Conservation (phyloP, 345 rosid genomes). For the Boechera stricta region DNA sequence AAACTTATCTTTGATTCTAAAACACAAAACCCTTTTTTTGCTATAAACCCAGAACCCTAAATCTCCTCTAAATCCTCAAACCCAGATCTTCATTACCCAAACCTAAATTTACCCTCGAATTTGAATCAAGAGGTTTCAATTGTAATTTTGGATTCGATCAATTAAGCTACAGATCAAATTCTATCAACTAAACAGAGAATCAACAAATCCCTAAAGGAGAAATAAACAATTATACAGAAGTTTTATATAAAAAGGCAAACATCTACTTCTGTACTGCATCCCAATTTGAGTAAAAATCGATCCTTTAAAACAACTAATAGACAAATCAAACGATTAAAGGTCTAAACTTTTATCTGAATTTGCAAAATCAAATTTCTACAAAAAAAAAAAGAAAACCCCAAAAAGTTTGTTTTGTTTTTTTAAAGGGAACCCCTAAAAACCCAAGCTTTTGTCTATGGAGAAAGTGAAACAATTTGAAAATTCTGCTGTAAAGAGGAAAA, state of each 20-base stretch:
- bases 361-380: background rate
- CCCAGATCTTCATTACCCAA: constrained; percentile 10
- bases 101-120: background rate
- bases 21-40: constrained; percentile 14
- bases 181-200: constrained; percentile 12
- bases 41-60: constrained; percentile 35
- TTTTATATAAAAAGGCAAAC: constrained; percentile 19
- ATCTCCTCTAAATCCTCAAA: constrained; percentile 25
- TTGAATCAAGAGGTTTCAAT: background rate
- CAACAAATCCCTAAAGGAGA: constrained; percentile 17
- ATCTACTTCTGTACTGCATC: background rate
- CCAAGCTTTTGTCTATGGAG: background rate
- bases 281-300: background rate
- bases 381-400: background rate
- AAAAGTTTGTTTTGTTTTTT: too few relatives aligned
- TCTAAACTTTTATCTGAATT: background rate
- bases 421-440: constrained; percentile 10
- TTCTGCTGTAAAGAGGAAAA: background rate
- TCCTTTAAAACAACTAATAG: too few relatives aligned
- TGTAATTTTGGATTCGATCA: background rate
- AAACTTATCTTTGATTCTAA: constrained; percentile 19
- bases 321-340: constrained; percentile 13
- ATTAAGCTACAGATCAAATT: background rate
- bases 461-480: constrained; percentile 6
- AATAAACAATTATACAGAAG: background rate